Evolutionary conservation across 768 basidiomycete genomes (phyloP).

Genomic region (Tephrocybe sp.): DNA sequence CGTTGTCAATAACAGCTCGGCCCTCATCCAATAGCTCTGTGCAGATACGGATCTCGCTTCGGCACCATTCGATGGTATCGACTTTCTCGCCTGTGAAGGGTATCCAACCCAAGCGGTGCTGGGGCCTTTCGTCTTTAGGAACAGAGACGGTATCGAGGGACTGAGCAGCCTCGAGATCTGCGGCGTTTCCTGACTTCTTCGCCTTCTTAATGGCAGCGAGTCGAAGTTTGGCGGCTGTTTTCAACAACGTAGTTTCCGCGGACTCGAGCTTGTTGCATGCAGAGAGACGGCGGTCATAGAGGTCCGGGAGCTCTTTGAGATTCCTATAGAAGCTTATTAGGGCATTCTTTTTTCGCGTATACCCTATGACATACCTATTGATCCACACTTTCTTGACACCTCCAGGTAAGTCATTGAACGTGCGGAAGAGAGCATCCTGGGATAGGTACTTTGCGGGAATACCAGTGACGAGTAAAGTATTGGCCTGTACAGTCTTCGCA

Average conservation of each 20-base stretch:
- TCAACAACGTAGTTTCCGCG: conserved; percentile 77
- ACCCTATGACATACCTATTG: conserved; percentile 57
- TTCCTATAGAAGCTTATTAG: conserved; percentile 42
- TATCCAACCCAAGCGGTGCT: conserved; percentile 65
- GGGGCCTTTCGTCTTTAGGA: conserved; percentile 71
- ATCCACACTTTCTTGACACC: conserved; percentile 92
- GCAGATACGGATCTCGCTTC: conserved; percentile 64
- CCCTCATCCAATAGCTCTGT: conserved; percentile 51
- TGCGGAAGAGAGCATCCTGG: conserved; percentile 56
- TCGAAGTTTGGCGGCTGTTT: conserved; percentile 72
- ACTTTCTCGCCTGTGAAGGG: conserved; percentile 81
- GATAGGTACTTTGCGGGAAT: conserved; percentile 79
- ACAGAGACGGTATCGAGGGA: conserved; percentile 36
- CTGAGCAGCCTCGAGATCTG: conserved; percentile 22
- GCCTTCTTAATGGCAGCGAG: conserved; percentile 50
- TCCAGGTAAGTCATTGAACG: conserved; percentile 86
- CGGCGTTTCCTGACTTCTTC: conserved; percentile 27
- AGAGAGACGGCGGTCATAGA: conserved; percentile 71
- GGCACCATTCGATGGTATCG: conserved; percentile 90
- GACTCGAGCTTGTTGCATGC: conserved; percentile 81
- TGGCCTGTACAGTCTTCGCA: conserved; percentile 79
- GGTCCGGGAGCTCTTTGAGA: conserved; percentile 80
- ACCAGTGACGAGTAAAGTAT: conserved; percentile 87
- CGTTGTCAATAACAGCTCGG: conserved; percentile 31
- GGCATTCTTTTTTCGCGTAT: not conserved